phyloP scores from a whole-genome alignment of 805 yeast species.

The Hanseniaspora occidentalis region DNA sequence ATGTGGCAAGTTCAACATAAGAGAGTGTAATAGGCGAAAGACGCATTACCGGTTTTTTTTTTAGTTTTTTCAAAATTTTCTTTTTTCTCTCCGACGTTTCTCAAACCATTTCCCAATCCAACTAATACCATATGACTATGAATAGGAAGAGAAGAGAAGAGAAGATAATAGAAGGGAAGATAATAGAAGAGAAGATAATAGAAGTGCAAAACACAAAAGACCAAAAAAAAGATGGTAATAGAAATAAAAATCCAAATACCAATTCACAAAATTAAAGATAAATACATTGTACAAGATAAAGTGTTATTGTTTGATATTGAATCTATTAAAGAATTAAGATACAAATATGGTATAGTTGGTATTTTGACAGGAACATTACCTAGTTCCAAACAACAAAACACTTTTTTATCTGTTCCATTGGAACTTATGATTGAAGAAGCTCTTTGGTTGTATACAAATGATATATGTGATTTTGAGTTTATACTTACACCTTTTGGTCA shows the following conservation, averaged over 20 bases:
- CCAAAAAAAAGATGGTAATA: background rate
- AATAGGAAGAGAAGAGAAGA: background rate
- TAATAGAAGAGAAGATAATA: background rate
- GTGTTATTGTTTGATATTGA: slow-evolving; percentile 43
- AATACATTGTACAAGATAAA: background rate
- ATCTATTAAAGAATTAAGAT: slow-evolving; percentile 40
- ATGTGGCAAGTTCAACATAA: no score
- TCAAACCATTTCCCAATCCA: background rate
- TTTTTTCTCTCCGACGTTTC: background rate
- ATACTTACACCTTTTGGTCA: no score
- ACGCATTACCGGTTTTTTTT: background rate
- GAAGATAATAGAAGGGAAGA: background rate
- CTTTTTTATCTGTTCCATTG: slow-evolving; percentile 76
- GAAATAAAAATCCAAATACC: background rate
- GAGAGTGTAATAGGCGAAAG: no score
- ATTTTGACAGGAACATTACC: slow-evolving; percentile 74
- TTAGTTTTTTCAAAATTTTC: background rate
- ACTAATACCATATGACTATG: no score
- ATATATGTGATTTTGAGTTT: slow-evolving; percentile 10
- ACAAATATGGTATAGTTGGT: slow-evolving; percentile 54
- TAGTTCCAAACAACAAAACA: slow-evolving; percentile 84
- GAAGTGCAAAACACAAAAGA: background rate
- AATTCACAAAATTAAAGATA: no score
- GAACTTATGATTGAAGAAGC: slow-evolving; percentile 64
- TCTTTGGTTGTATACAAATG: slow-evolving; percentile 41